Percentiles rank a stretch among this genome's conserved stretches.
Evolutionary conservation across 1,284 basidiomycete genomes (phyloP).

Genomic region (Cutaneotrichosporon sp.): DNA sequence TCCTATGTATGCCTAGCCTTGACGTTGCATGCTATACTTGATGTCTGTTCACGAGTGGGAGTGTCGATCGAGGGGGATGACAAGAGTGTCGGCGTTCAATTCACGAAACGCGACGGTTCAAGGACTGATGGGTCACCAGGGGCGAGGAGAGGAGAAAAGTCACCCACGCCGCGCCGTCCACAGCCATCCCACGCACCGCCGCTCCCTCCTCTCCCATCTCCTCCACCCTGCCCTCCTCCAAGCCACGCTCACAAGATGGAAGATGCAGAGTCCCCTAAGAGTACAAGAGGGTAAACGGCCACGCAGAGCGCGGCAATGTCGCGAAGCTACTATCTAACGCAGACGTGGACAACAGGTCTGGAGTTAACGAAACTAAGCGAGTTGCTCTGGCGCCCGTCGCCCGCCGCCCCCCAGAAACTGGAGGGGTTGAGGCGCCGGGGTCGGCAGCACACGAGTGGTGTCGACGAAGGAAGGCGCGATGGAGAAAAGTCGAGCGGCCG

Average conservation of each 20-base stretch:
- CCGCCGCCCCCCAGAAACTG: neutral
- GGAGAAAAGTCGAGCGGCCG: neutral
- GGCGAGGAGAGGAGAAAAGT: neutral
- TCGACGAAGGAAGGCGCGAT: neutral
- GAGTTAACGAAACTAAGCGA: conserved; percentile 2
- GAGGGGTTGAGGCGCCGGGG: neutral
- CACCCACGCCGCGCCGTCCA: too few relatives aligned
- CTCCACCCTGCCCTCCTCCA: neutral
- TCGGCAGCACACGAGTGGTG: neutral
- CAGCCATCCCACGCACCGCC: neutral
- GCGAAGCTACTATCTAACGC: conserved; percentile 1
- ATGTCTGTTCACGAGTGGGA: too few relatives aligned
- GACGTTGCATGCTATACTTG: neutral
- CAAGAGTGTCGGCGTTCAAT: too few relatives aligned
- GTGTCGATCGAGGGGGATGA: too few relatives aligned
- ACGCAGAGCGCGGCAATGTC: neutral
- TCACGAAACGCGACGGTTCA: too few relatives aligned
- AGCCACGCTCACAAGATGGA: neutral
- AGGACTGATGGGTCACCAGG: too few relatives aligned
- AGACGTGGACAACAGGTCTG: neutral
- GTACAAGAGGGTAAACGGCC: too few relatives aligned
- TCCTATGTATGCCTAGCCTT: neutral
- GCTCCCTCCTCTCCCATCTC: too few relatives aligned
- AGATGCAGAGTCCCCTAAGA: too few relatives aligned
- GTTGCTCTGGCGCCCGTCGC: neutral